Conservation (phyloP, 306 rosid species). For the Dalbergia cochinchinensis region DNA sequence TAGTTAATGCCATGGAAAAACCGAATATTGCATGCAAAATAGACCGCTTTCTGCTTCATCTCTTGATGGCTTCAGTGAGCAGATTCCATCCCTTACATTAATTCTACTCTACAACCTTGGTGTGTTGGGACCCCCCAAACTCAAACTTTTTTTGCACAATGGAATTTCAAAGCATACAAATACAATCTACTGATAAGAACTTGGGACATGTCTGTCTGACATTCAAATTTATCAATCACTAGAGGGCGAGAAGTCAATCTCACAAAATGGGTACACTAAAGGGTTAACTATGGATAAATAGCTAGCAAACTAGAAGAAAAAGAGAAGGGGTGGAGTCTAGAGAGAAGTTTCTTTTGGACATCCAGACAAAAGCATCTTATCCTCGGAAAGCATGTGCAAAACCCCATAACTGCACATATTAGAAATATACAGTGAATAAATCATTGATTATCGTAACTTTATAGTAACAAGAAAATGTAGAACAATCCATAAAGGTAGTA, state of each 20-base stretch:
- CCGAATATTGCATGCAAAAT: background rate
- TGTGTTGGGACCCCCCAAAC: conserved; percentile 28
- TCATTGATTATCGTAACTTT: background rate
- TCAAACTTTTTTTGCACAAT: conserved; percentile 17
- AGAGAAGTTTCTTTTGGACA: conserved; percentile 9
- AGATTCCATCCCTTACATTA: conserved; percentile 9
- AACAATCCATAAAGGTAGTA: background rate
- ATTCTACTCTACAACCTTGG: conserved; percentile 14
- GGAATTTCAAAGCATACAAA: conserved; percentile 45
- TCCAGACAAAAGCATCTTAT: conserved; percentile 41
- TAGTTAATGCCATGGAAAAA: background rate
- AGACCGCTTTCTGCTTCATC: background rate
- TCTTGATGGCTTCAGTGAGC: background rate
- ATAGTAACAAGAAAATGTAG: background rate
- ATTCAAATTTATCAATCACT: conserved; percentile 21
- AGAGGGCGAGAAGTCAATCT: background rate
- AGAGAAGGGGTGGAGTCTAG: background rate
- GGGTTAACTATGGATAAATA: conserved; percentile 10
- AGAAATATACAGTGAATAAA: conserved; percentile 43
- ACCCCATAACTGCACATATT: conserved; percentile 90
- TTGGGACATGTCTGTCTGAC: background rate
- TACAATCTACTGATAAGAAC: conserved; percentile 27
- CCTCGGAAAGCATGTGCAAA: conserved; percentile 76
- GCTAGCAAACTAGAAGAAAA: background rate
- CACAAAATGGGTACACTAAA: conserved; percentile 25